Conservation (phyloP, 1,139 yeast species). For the Spencermartinsiella ligniputridi region DNA sequence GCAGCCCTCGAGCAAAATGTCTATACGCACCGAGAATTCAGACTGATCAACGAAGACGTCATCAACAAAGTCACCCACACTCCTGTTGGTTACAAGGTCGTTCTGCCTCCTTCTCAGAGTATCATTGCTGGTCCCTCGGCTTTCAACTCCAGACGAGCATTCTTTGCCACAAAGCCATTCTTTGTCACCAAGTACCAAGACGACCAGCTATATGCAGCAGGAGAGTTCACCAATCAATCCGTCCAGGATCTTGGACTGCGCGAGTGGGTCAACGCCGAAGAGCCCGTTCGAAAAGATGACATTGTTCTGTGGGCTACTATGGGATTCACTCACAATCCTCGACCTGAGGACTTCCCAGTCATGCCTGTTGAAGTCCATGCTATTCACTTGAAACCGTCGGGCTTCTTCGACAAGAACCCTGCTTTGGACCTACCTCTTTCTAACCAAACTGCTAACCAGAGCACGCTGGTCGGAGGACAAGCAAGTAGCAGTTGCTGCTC, state of each 20-base stretch:
- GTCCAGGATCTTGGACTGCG: slow-evolving; percentile 54
- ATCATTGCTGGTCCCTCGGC: slow-evolving; percentile 53
- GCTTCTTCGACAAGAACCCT: slow-evolving; percentile 73
- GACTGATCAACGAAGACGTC: slow-evolving; percentile 64
- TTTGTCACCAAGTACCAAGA: slow-evolving; percentile 64
- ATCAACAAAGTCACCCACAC: slow-evolving; percentile 62
- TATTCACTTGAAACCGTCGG: slow-evolving; percentile 70
- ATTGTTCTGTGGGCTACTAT: slow-evolving; percentile 78
- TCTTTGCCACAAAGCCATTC: slow-evolving; percentile 66
- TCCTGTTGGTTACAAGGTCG: slow-evolving; percentile 70
- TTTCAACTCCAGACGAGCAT: slow-evolving; percentile 63
- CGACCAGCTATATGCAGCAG: slow-evolving; percentile 69
- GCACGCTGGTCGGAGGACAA: background rate
- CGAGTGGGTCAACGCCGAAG: slow-evolving; percentile 52
- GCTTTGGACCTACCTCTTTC: slow-evolving; percentile 67
- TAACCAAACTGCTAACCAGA: slow-evolving; percentile 1
- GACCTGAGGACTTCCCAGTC: slow-evolving; percentile 85
- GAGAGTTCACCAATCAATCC: slow-evolving; percentile 65
- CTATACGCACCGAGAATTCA: slow-evolving; percentile 66
- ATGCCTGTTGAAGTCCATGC: slow-evolving; percentile 84
- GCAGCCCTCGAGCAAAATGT: slow-evolving; percentile 69
- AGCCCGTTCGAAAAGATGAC: slow-evolving; percentile 65
- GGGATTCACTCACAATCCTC: slow-evolving; percentile 81
- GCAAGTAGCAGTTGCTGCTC: background rate
- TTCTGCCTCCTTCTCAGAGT: slow-evolving; percentile 71